These are phyloP conservation scores for Tylopilus sp. DNA, from an alignment of 768 basidiomycete genomes.

Conservation along the genomic window DNA sequence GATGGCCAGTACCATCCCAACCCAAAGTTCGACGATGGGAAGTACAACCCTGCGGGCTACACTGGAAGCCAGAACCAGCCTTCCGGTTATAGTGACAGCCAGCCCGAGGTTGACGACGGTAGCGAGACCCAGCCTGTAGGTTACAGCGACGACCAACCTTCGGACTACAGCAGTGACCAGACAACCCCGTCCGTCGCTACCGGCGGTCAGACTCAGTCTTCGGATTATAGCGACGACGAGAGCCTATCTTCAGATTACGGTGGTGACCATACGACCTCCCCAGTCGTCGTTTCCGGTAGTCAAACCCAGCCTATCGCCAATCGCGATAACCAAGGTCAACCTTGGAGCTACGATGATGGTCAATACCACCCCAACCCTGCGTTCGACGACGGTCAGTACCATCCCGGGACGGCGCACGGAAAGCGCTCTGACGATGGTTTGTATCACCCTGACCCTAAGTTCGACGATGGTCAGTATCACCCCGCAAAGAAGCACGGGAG, in stretches of 20 bases:
- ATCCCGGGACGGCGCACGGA: neutral
- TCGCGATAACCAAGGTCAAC: too few species aligned
- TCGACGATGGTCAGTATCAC: conserved; percentile 9
- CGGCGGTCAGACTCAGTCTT: too few species aligned
- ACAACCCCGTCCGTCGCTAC: too few species aligned
- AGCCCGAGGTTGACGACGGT: neutral
- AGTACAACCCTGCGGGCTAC: neutral
- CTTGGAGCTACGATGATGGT: conserved; percentile 9
- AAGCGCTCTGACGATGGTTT: too few species aligned
- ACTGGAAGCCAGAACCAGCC: conserved; percentile 3
- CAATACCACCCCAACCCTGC: neutral
- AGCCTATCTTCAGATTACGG: too few species aligned
- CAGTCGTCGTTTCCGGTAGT: too few species aligned
- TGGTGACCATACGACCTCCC: too few species aligned
- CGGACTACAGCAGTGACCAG: too few species aligned
- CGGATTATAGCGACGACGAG: too few species aligned
- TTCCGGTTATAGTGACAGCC: neutral
- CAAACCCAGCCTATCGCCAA: too few species aligned
- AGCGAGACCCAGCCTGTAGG: too few species aligned
- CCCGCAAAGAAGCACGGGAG: neutral
- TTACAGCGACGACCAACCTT: too few species aligned
- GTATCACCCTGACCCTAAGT: conserved; percentile 11
- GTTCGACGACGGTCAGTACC: neutral
- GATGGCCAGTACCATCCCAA: conserved; percentile 12
- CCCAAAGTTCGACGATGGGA: neutral